These are phyloP conservation scores for Aspergillus sparsus DNA, from an alignment of 495 filamentous ascomycete genomes.

Conservation along the genomic window DNA sequence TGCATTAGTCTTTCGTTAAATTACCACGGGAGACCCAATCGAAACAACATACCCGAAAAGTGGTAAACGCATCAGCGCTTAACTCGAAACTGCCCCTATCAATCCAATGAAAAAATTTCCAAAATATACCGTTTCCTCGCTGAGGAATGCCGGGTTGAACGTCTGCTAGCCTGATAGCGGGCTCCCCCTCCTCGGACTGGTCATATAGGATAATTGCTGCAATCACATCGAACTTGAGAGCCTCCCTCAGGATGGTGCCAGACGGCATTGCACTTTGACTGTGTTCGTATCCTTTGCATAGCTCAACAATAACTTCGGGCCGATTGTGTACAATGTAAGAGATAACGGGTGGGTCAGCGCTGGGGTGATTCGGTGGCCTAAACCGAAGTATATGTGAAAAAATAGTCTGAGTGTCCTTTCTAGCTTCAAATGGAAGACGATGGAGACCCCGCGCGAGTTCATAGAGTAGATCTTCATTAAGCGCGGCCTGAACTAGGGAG, in stretches of 20 bases:
- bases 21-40: background rate
- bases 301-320: conserved; percentile 81
- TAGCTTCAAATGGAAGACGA: conserved; percentile 87
- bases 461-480: conserved; percentile 85
- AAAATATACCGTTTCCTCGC: conserved; percentile 81
- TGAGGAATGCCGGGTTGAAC: conserved; percentile 68
- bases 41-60: conserved; percentile 71
- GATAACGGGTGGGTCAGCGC: conserved; percentile 74
- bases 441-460: conserved; percentile 76
- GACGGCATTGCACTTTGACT: conserved; percentile 92
- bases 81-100: conserved; percentile 94
- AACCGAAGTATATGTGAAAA: conserved; percentile 87
- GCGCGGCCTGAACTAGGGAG: conserved; percentile 73
- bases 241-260: conserved; percentile 86
- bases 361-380: conserved; percentile 56
- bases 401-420: conserved; percentile 87
- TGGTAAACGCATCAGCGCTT: conserved; percentile 94
- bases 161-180: conserved; percentile 55
- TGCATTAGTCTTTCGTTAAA: conserved; percentile 8
- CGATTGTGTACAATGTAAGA: conserved; percentile 80
- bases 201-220: conserved; percentile 90
- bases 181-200: conserved; percentile 66
- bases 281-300: conserved; percentile 87
- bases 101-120: conserved; percentile 98
- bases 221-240: conserved; percentile 86